phyloP scores from a whole-genome alignment of 2,329 filamentous ascomycete genomes.

The Arthroderma sp. region DNA sequence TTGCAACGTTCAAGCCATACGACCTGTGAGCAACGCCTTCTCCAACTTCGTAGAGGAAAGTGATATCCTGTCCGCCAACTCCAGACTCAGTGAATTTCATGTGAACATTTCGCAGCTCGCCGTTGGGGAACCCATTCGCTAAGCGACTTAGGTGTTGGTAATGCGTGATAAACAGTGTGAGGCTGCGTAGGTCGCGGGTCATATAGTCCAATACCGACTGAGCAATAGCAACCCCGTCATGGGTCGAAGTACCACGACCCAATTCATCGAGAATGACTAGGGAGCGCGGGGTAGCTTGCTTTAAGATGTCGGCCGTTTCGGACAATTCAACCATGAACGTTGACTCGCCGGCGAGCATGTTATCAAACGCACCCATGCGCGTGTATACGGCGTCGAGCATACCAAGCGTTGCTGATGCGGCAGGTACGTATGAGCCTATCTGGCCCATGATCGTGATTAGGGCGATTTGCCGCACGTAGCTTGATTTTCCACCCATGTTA shows the following conservation, averaged over 20 bases:
- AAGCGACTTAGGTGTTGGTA: conserved; percentile 78
- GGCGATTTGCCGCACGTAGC: conserved; percentile 83
- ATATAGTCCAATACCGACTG: conserved; percentile 81
- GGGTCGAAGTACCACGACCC: conserved; percentile 82
- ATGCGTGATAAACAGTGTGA: conserved; percentile 94
- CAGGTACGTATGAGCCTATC: conserved; percentile 87
- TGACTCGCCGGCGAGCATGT: conserved; percentile 84
- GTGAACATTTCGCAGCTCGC: conserved; percentile 72
- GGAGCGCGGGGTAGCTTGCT: conserved; percentile 69
- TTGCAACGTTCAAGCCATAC: conserved; percentile 87
- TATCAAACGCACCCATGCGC: conserved; percentile 90
- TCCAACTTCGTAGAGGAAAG: conserved; percentile 84
- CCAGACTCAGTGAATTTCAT: conserved; percentile 65
- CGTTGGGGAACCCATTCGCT: conserved; percentile 50
- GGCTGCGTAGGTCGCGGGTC: conserved; percentile 56
- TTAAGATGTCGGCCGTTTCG: conserved; percentile 82
- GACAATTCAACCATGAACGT: conserved; percentile 98
- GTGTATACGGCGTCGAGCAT: conserved; percentile 87
- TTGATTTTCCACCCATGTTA: conserved; percentile 99
- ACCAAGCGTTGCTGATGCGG: conserved; percentile 57
- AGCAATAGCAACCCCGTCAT: conserved; percentile 92
- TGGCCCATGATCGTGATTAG: conserved; percentile 89
- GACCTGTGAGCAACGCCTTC: conserved; percentile 87
- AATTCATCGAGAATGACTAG: conserved; percentile 92
- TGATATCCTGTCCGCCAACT: conserved; percentile 55